Percentiles rank a stretch among this genome's conserved stretches.
Evolutionary conservation across 192 early-diverging fungal genomes (phyloP).

Genomic region (Backusella macrospora): DNA sequence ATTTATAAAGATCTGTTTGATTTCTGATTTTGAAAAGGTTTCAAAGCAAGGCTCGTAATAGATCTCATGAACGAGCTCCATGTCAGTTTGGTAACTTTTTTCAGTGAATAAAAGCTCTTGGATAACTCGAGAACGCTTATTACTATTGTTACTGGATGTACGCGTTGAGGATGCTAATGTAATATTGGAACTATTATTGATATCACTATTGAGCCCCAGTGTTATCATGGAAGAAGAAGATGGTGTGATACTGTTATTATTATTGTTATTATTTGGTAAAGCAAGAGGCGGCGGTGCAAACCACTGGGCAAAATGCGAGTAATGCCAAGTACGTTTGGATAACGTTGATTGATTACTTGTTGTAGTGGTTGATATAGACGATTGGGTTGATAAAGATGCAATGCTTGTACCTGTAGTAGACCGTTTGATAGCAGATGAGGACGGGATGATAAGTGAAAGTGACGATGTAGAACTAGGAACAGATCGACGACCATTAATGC

Average conservation of each 20-base stretch:
- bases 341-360: background rate
- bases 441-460: background rate
- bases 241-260: background rate
- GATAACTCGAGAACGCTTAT: conserved; percentile 49
- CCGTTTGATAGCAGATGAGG: background rate
- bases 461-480: conserved; percentile 16
- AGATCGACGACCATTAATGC: background rate
- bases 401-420: conserved; percentile 21
- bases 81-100: conserved; percentile 69
- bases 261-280: background rate
- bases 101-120: conserved; percentile 82
- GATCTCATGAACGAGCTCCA: conserved; percentile 71
- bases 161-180: background rate
- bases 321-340: conserved; percentile 16
- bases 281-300: conserved; percentile 1
- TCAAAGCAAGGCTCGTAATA: conserved; percentile 63
- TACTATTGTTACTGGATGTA: background rate
- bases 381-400: conserved; percentile 1
- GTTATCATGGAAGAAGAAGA: background rate
- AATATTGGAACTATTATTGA: background rate
- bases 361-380: background rate
- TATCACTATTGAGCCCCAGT: background rate
- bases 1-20: conserved; percentile 78
- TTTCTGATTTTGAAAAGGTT: conserved; percentile 61
- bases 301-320: conserved; percentile 9